Evolutionary conservation across 1,284 basidiomycete genomes (phyloP), one percentile per base, ranked within the genome.

Genomic region (Neotropicomus parvogracilis): DNA sequence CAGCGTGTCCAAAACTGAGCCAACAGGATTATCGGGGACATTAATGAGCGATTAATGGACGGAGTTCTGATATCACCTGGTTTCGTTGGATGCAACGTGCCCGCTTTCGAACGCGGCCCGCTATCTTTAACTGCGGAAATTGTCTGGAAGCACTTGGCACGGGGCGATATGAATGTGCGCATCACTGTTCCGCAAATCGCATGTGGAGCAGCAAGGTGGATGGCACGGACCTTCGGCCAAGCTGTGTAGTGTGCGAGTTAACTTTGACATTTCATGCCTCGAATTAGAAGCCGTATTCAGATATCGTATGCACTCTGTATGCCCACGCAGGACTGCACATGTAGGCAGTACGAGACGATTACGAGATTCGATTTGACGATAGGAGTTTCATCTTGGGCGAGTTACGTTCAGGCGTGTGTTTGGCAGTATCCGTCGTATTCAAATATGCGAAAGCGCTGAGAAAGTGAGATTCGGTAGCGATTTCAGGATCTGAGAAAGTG

Each of bases 1-100:
- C 65, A 78, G 79, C 58, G 64, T 82, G 65, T 69, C 63, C 41
- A 79, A 73, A 58, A 61, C 55, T 32, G 51, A 63, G 19, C 29
- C 40, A 50, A 44, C 58, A 67, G 62, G 58, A 63, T 61, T 54
- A 59, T 62, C 55, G 49, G 32, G n/a, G 20, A 50, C 38, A 59
- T 64, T 57, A 61, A 67, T 61, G 55, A 54, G 57, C 24, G 4
- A 13, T 58, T 54, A 54, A 62, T 62, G 52, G 64, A 66, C 58
- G 62, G 60, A 53, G 53, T 48, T 56, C 49, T 34, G 52, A 53
- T 58, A 44, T 48, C 42, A 40, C 38, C 16, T 41, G 34, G 42
- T 40, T n/a, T 39, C 37, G 29, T 9, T 27, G 17, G 39, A 21
- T 27, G 10, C 40, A 29, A 36, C 34, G 40, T 50, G 40, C 33